A percentile compares a stretch with the other conserved stretches of the same genome.
These are phyloP conservation scores for Ceratorhiza oryzae-sativae DNA, from an alignment of 1,284 basidiomycete species.

Conservation along the genomic window DNA sequence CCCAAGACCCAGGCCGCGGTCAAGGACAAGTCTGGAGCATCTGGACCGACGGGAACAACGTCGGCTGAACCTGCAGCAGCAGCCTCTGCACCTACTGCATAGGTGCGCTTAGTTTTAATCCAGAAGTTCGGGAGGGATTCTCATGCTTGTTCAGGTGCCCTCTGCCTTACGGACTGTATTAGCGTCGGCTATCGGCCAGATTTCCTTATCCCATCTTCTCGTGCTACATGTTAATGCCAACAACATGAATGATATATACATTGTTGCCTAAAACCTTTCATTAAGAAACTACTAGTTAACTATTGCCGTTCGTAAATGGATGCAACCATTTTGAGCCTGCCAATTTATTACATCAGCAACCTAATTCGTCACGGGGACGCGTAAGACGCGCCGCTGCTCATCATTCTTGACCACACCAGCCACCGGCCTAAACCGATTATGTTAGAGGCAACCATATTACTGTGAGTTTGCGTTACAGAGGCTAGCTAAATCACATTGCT, in stretches of 20 bases:
- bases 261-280: not conserved
- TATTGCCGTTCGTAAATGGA: not conserved
- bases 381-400: constrained; percentile 31
- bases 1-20: constrained; percentile 42
- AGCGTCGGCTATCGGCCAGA: not conserved
- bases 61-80: constrained; percentile 3
- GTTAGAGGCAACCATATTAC: constrained; percentile 34
- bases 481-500: not conserved
- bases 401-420: not conserved
- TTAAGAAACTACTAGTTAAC: not conserved
- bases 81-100: constrained; percentile 12
- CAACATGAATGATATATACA: constrained; percentile 9
- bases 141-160: constrained; percentile 15
- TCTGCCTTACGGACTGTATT: constrained; percentile 16
- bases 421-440: not conserved
- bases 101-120: constrained; percentile 3
- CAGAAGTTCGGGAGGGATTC: not conserved
- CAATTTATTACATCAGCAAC: constrained; percentile 17
- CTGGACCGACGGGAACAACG: constrained; percentile 1
- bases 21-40: constrained; percentile 8
- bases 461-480: not conserved
- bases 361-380: constrained; percentile 36
- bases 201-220: not conserved
- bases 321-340: not conserved
- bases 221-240: constrained; percentile 7